Evolutionary conservation across 495 filamentous ascomycete species (phyloP).

Genomic region (Hyaloscypha variabilis): DNA sequence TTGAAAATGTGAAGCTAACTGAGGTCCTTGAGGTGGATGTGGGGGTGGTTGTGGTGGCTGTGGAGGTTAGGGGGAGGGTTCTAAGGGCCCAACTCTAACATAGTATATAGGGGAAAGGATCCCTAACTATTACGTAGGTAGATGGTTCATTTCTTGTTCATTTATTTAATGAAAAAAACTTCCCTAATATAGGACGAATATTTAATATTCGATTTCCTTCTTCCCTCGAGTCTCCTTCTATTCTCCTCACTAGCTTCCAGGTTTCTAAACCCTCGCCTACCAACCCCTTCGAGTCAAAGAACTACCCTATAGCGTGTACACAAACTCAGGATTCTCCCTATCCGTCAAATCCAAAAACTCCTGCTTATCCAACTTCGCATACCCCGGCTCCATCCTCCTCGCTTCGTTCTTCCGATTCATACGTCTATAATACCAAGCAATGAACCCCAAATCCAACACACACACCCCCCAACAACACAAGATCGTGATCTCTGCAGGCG

Average conservation of each 20-base stretch:
- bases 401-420: conserved; percentile 64
- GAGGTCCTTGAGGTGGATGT: conserved; percentile 42
- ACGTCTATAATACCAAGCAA: conserved; percentile 60
- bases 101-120: no score
- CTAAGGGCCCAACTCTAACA: no score
- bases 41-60: conserved; percentile 40
- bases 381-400: conserved; percentile 55
- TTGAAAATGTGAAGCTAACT: neutral
- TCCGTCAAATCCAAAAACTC: conserved; percentile 49
- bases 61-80: conserved; percentile 36
- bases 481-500: conserved; percentile 69
- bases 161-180: no score
- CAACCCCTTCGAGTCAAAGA: neutral
- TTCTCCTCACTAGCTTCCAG: no score
- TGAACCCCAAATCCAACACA: conserved; percentile 58
- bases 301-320: conserved; percentile 20
- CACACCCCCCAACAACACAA: conserved; percentile 64
- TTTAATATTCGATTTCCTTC: no score
- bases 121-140: no score
- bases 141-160: neutral
- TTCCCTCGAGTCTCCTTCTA: no score
- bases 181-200: no score
- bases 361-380: conserved; percentile 68
- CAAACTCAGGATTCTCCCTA: conserved; percentile 34
- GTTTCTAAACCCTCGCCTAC: no score